Base-by-base conservation (phyloP, 148 eudicot species). In the Vaccinium vitisidaea region DNA sequence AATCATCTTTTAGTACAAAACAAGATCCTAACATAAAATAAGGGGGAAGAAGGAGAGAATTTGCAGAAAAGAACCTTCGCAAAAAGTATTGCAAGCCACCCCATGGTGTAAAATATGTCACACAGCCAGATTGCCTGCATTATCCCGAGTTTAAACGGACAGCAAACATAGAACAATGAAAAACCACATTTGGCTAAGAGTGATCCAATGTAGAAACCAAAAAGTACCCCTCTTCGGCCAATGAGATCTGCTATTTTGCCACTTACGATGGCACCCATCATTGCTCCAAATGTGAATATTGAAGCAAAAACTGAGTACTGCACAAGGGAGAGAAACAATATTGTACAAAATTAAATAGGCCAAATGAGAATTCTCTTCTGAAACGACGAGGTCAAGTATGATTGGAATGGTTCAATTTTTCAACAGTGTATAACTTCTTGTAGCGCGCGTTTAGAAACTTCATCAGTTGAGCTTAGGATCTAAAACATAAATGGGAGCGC, bases 241-340 rank as follows among this genome's bases (percentile, higher is more conserved):
- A 91, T 55, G 59, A 73, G 84, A 85, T 93, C 93, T 15, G 95
- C 87, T 53, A 90, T 59, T 77, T 86, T 88, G 8, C 95, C 95
- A 86, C 92, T 90, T 18, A 88, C 69, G 12, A 87, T 75, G 39
- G 95, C 87, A 61, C 95, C 95, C 39, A 91, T 21, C 87, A 91
- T 85, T 80, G 87, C 92, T 85, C 95, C 95, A 65, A 93, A 54
- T 0, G 90, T 90, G 83, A 86, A 0, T 69, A 93, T 80, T 3
- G 80, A 85, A 75, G 86, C 87, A 53, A 83, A 83, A 54, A 75
- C 54, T 10, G 79, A 75, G 79, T 46, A 75, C 55, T 75, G 52
- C 55, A 19, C 79, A 13, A 39, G 43, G 25, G 50, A n/a, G 73
- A 67, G 73, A 16, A 67, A 67, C 32, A 25, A n/a, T n/a, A n/a